phyloP scores from a whole-genome alignment of 148 eudicot genomes.

The Cornus controversa region DNA sequence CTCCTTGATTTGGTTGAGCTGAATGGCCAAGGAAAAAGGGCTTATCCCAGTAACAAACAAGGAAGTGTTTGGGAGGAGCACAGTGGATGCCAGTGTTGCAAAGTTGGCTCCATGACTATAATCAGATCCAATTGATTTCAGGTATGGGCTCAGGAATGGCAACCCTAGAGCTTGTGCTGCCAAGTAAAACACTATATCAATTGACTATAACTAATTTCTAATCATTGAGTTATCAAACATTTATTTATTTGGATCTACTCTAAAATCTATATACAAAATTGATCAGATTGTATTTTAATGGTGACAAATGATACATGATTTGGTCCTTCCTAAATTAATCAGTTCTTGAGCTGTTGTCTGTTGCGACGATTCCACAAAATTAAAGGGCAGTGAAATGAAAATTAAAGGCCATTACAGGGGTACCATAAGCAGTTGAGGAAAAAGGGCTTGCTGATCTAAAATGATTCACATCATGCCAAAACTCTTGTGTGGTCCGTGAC shows the following conservation, averaged over 20 bases:
- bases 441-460: not conserved
- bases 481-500: not conserved
- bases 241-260: too few relatives aligned
- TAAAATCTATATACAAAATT: too few relatives aligned
- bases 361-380: not conserved
- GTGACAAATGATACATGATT: not conserved
- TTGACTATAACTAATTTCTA: too few relatives aligned
- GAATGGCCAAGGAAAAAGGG: conserved; percentile 87
- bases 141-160: conserved; percentile 82
- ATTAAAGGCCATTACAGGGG: not conserved
- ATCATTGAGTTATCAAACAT: not conserved
- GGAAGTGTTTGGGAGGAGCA: conserved; percentile 67
- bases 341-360: not conserved
- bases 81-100: conserved; percentile 85
- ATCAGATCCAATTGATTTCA: conserved; percentile 79
- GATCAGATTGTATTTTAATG: not conserved
- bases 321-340: not conserved
- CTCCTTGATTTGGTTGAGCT: conserved; percentile 79
- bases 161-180: conserved; percentile 75
- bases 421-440: not conserved
- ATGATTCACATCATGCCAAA: not conserved
- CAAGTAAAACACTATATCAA: not conserved
- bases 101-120: conserved; percentile 80
- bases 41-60: conserved; percentile 80
- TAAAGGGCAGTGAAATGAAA: not conserved